Evolutionary conservation across 768 basidiomycete genomes (phyloP), one percentile per base, ranked within the genome.

Genomic region (Leucogyrophana mollusca): DNA sequence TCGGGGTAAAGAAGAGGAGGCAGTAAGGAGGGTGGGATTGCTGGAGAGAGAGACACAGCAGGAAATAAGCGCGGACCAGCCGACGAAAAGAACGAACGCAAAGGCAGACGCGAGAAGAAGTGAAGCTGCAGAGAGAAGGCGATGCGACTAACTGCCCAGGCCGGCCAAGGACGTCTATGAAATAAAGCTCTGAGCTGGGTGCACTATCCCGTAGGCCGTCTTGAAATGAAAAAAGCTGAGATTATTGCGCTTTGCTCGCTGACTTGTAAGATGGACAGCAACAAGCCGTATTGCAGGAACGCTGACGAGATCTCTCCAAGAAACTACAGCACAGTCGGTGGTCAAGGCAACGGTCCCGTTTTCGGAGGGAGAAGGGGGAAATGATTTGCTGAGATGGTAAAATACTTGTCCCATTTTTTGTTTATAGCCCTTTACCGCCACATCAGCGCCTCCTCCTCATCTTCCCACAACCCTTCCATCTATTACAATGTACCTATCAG

Each of bases 31-130:
- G 64, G 73, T 67, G 67, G 55, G 51, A 51, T 56, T 58, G 60
- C 58, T 52, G 64, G 53, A 55, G 64, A 41, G 42, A 53, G 52
- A 55, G 55, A 63, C 60, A 39, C 63, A 67, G 62, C 47, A 34
- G 58, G 53, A 59, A 57, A 23, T 17, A 9, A 41, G 56, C 52
- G 71, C 80, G 81, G 83, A 66, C 83, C 82, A 83, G 82, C 82
- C 82, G 61, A 55, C 27, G 59, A 44, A 59, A 55, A 58, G 55
- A 58, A 47, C 34, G 17, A 47, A 39, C 44, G 36, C 34, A 43
- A 34, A 17, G 34, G 33, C 21, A 21, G 34, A 35, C 24, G 17
- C 36, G 37, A 25, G 38, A 33, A 9, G 20, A 43, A 18, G 25
- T n/a, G 43, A 27, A 34, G 27, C 27, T 30, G 7, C 13, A 13